Conservation (phyloP, 2,329 filamentous ascomycete genomes). For the Aureobasidium sp. region DNA sequence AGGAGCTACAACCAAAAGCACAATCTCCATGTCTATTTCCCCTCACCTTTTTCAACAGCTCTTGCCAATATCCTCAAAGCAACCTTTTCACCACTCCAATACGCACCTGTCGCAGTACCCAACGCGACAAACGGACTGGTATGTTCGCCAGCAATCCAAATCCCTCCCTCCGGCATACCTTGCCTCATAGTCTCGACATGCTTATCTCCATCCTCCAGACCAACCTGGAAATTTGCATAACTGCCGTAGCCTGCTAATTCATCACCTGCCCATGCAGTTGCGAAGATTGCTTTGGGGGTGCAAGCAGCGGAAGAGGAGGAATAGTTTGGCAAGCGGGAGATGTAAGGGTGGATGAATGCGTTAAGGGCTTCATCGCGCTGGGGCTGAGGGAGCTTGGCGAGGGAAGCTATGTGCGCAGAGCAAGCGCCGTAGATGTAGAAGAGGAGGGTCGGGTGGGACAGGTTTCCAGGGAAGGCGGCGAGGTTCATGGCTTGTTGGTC, state of each 20-base stretch:
- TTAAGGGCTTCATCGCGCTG: conserved; percentile 51
- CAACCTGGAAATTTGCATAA: conserved; percentile 80
- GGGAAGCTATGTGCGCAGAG: conserved; percentile 46
- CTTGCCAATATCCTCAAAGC: conserved; percentile 51
- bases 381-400: conserved; percentile 32
- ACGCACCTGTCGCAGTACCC: conserved; percentile 84
- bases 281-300: conserved; percentile 55
- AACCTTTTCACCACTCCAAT: conserved; percentile 80
- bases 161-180: conserved; percentile 53
- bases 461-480: conserved; percentile 52
- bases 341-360: conserved; percentile 71
- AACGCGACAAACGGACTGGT: conserved; percentile 83
- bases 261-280: conserved; percentile 73
- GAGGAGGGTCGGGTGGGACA: conserved; percentile 71
- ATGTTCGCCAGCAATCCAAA: conserved; percentile 89
- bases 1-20: too few relatives aligned
- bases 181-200: conserved; percentile 59
- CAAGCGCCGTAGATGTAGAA: conserved; percentile 72
- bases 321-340: conserved; percentile 66
- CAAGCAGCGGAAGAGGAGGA: conserved; percentile 48
- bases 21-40: not conserved
- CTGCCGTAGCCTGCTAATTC: conserved; percentile 73
- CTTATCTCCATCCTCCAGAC: conserved; percentile 60
- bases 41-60: not conserved
- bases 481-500: conserved; percentile 61